Base-by-base conservation (phyloP, 2,329 filamentous ascomycete species). In the Verticillium alfalfae region DNA sequence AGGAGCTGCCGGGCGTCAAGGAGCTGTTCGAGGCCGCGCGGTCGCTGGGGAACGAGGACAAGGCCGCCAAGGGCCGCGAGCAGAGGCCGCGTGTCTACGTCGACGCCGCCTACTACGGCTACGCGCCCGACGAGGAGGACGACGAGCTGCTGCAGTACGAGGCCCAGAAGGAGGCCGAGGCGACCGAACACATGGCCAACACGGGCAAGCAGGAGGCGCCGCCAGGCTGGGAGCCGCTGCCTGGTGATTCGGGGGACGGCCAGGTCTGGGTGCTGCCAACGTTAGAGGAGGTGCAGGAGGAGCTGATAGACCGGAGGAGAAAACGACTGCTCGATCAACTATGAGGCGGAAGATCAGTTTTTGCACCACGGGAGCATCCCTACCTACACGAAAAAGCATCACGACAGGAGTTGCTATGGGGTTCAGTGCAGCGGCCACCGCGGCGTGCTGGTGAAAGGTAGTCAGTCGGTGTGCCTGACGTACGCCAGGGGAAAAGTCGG, bases 101-200 rank as follows among this genome's bases (percentile, higher is more conserved):
- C 9, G 92, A 99, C 76, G 95, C 95, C 13, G 90, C 88, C 37
- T 99, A 99, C 76, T 99, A 97, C 74, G 95, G 95, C 49, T 99
- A 96, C 75, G 93, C 93, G 64, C 84, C 93, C 8, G 92, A 93
- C 68, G 93, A 98, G 75, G 95, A 98, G 75, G 92, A 97, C 73
- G 91, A 89, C 0, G 86, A 83, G 56, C 73, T 98, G 70, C 73
- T 97, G 65, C 85, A 81, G 59, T 97, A 96, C 73, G 95, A 99
- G 80, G 83, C 80, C 56, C 81, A 86, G 70, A 95, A 93, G 78
- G 95, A 98, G 81, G 84, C 87, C 66, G 90, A 96, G 73, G 92
- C 93, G 0, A 81, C 86, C 63, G 88, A 92, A 69, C 82, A 86
- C 64, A 78, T 97, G 69, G 74, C 88, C 65, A 79, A 79, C 60